phyloP scores from a whole-genome alignment of 345 rosid genomes.

The Melaleuca quinquenervia region DNA sequence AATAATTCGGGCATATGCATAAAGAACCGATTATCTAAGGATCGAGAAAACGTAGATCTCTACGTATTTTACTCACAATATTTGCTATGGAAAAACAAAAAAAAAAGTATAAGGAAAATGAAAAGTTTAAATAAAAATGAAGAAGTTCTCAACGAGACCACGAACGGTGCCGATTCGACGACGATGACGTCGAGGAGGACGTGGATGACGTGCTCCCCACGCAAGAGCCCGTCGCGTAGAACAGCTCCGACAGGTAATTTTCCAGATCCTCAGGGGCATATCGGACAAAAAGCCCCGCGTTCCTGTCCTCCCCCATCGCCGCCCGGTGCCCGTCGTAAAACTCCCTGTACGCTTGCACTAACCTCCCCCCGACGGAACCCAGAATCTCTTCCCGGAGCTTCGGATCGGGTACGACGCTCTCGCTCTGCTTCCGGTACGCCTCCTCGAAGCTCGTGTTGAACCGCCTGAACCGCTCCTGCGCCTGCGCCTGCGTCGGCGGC shows the following conservation, averaged over 20 bases:
- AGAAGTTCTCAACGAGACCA: neutral
- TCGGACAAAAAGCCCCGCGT: constrained; percentile 10
- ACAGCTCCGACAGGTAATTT: constrained; percentile 43
- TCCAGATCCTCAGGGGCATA: constrained; percentile 52
- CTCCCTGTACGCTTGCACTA: constrained; percentile 31
- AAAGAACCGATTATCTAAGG: too few relatives aligned
- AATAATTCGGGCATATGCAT: too few relatives aligned
- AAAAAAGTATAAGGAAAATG: neutral
- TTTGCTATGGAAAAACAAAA: neutral
- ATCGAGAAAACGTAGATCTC: too few relatives aligned
- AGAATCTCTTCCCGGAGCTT: constrained; percentile 48
- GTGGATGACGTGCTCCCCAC: neutral
- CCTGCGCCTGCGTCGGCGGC: constrained; percentile 15
- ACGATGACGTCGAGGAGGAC: neutral
- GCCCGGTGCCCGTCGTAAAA: constrained; percentile 33
- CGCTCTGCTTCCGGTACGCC: constrained; percentile 36
- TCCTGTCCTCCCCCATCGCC: constrained; percentile 12
- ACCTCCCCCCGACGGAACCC: constrained; percentile 22
- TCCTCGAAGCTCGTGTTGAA: constrained; percentile 48
- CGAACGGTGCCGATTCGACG: neutral
- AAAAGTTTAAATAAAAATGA: neutral
- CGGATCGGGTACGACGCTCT: constrained; percentile 32
- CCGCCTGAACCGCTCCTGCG: constrained; percentile 21
- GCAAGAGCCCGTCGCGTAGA: constrained; percentile 2
- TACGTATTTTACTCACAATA: neutral